Base-by-base conservation (phyloP, 1,284 basidiomycete species). In the Tausonia pullulans region DNA sequence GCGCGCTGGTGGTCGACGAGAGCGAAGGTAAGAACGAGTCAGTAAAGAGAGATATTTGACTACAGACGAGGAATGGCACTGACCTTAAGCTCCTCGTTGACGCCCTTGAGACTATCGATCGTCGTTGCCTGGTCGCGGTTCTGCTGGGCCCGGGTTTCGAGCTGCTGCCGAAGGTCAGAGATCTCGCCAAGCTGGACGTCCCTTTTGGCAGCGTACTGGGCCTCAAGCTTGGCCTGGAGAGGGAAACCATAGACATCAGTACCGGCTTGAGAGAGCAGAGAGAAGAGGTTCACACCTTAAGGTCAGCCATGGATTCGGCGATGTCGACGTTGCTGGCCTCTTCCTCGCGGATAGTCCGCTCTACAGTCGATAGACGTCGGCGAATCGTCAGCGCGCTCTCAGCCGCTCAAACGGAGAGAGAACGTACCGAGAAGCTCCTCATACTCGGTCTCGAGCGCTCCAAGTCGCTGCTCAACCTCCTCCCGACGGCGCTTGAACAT, bases 11-110 rank as follows among this genome's bases (percentile, higher is more conserved):
- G 64, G 44, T 56, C 63, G 62, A 41, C 27, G 39, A 53, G 60
- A n/a, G 41, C 63, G 14, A 60, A 61, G 67, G 27, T 60, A 61
- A 64, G 56, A 63, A 67, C 53, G 45, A 44, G 41, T 51, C 55
- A 46, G n/a, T 58, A 62, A 56, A 59, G 60, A 65, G 6, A 50
- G 13, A 41, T 7, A 50, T 45, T n/a, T 57, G 54, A 54, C 39
- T 27, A 53, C 57, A 27, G 39, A 46, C 54, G n/a, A 52, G 52
- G 14, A 52, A 3, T 9, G 11, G 45, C 48, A 69, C 79, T 68
- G 70, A 92, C 91, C 84, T 98, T 98, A 63, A 98, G 84, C 76
- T 98, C 96, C 74, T 98, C 96, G 73, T 98, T 97, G 69, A 96
- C 89, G 72, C 90, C 88, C 80, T 95, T 94, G 72, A 98, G 82